Conservation (phyloP, 257 asterid genomes). For the Primulina tabacum region DNA sequence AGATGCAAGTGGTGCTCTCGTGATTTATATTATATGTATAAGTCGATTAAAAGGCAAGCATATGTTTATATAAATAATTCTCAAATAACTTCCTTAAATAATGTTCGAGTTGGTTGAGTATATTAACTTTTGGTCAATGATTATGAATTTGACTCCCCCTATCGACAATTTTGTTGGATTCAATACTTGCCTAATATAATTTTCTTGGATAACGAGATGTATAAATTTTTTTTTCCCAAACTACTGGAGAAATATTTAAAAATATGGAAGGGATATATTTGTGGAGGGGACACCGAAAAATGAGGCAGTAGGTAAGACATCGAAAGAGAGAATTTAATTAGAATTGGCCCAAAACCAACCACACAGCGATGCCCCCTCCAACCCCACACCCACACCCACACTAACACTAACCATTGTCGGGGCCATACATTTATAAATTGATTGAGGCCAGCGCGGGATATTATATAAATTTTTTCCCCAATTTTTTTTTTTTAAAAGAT, state of each 20-base stretch:
- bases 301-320: conserved; percentile 33
- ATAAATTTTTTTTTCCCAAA: too few relatives aligned
- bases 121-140: too few relatives aligned
- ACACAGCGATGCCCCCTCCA: conserved; percentile 32
- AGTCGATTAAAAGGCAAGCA: neutral
- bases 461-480: neutral
- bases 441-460: neutral
- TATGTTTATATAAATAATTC: neutral
- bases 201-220: too few relatives aligned
- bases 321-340: neutral
- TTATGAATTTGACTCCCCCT: too few relatives aligned
- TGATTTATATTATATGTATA: neutral
- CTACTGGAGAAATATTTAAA: conserved; percentile 20
- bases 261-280: conserved; percentile 27
- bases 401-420: conserved; percentile 35
- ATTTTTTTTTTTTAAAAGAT: neutral
- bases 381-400: neutral
- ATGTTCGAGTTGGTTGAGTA: too few relatives aligned
- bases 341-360: conserved; percentile 20
- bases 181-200: too few relatives aligned
- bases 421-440: neutral
- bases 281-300: conserved; percentile 45
- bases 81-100: neutral
- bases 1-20: neutral
- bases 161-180: too few relatives aligned